Evolutionary conservation across 176 grass and related monocot genomes (phyloP).

Genomic region (Tillandsia fasciculata): DNA sequence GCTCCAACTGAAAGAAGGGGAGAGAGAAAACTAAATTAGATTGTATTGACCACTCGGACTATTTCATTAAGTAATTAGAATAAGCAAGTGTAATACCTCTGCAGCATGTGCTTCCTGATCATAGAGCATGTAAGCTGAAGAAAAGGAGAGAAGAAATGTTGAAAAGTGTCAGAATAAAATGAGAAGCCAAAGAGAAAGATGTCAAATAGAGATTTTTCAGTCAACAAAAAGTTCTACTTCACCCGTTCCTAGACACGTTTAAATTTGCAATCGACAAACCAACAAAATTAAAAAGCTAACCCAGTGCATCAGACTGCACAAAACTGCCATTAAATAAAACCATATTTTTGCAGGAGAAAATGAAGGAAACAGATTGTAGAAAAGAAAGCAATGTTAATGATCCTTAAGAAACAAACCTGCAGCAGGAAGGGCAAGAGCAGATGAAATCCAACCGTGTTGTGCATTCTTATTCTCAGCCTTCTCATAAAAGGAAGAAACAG

Average conservation of each 20-base stretch:
- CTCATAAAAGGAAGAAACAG: conserved; percentile 43
- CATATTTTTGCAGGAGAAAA: too few species aligned
- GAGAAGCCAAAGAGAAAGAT: background rate
- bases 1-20: conserved; percentile 44
- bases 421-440: conserved; percentile 45
- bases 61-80: background rate
- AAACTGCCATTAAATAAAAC: too few species aligned
- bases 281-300: too few species aligned
- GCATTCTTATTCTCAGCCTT: conserved; percentile 14
- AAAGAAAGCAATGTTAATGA: background rate
- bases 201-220: background rate
- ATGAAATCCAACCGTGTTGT: conserved; percentile 34
- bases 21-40: background rate
- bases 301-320: too few species aligned
- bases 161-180: background rate
- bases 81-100: conserved; percentile 37
- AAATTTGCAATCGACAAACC: too few species aligned
- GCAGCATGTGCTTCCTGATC: conserved; percentile 75
- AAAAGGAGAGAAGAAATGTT: background rate
- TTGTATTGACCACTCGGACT: background rate
- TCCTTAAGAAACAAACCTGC: conserved; percentile 35
- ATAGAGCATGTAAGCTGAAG: conserved; percentile 67
- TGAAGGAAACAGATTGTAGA: background rate
- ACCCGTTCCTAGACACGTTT: background rate
- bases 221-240: background rate